Base-by-base conservation (phyloP, 2,329 filamentous ascomycete genomes). In the Colletotrichum filicis region DNA sequence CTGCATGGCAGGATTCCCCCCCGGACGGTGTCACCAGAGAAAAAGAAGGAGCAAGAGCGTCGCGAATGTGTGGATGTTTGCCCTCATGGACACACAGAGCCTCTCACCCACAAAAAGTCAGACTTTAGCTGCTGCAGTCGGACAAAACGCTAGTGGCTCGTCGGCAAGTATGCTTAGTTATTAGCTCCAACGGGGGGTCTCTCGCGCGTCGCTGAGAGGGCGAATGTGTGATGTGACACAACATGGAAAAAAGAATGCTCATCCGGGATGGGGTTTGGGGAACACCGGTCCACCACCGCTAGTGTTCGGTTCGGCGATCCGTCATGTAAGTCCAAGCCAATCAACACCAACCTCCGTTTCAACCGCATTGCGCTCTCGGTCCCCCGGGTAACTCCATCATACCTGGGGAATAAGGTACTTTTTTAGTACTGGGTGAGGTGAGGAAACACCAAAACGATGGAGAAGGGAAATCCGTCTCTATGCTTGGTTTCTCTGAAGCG, bases 261-360 rank as follows among this genome's bases (percentile, higher is more conserved):
- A 49, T 61, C 66, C 71, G 71, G 71, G 66, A 73, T 73, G 71
- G 37, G 55, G 32, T 52, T 73, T 73, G 71, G 71, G 71, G 71
- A 73, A 73, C 71, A 71, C 71, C 71, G 71, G 37, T 8, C 42
- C 42, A 49, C 53, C 65, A 68, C 46, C 62, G 65, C 58, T 73
- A 73, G 66, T 53, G 71, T 73, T 56, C 60, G 60, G 19, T n/a
- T 37, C 55, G 63, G 52, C 28, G 71, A 65, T 62, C 28, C 32
- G 55, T 35, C 35, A 22, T 69, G 30, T n/a, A 49, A 19, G 71
- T 61, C 66, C 55, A 42, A 57, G 32, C 57, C 59, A 52, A 68
- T 60, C 60, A 61, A 55, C 30, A 30, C 56, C 49, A 71, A 53
- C 66, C 60, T 37, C 66, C 66, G 14, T 57, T 22, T 58, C n/a